A percentile compares a stretch with the other conserved stretches of the same genome.
Conservation (phyloP, 2,329 filamentous ascomycete species). For the Huntiella omanensis region DNA sequence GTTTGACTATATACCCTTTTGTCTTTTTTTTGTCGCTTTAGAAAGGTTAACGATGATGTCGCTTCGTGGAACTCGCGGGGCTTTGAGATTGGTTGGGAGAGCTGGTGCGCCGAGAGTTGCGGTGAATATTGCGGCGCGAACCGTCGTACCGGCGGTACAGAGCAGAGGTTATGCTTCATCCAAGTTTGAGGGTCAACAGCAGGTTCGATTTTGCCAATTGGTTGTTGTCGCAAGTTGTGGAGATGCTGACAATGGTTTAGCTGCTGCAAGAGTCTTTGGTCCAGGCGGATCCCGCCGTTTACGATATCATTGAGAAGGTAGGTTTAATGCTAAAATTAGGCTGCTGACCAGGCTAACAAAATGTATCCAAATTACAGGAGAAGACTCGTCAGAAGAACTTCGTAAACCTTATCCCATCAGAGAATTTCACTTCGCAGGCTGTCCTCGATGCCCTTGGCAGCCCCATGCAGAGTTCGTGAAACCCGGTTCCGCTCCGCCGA, state of each 20-base stretch:
- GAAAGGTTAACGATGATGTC: constrained; percentile 6
- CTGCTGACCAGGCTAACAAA: background rate
- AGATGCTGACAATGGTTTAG: constrained; percentile 24
- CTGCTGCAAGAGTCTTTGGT: constrained; percentile 62
- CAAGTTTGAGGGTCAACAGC: constrained; percentile 37
- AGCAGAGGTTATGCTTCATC: constrained; percentile 23
- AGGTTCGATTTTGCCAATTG: constrained; percentile 21
- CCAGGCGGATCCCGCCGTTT: constrained; percentile 72
- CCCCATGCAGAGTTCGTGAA: constrained; percentile 69
- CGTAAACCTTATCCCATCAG: constrained; percentile 89
- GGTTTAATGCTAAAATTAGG: constrained; percentile 12
- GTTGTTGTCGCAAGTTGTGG: background rate
- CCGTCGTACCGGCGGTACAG: background rate
- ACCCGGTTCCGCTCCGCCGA: background rate
- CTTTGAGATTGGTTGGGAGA: constrained; percentile 11
- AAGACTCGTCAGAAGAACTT: constrained; percentile 95
- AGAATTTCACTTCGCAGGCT: constrained; percentile 88
- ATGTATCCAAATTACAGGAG: constrained; percentile 37
- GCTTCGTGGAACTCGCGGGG: constrained; percentile 12
- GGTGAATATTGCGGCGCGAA: background rate
- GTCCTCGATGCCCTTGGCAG: constrained; percentile 82
- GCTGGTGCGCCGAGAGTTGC: background rate
- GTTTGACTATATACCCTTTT: background rate
- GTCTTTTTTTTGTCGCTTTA: constrained; percentile 3
- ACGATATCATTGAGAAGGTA: constrained; percentile 80